A percentile compares a stretch with the other conserved stretches of the same genome.
phyloP scores from a whole-genome alignment of 345 rosid genomes.

The Combretum micranthum region DNA sequence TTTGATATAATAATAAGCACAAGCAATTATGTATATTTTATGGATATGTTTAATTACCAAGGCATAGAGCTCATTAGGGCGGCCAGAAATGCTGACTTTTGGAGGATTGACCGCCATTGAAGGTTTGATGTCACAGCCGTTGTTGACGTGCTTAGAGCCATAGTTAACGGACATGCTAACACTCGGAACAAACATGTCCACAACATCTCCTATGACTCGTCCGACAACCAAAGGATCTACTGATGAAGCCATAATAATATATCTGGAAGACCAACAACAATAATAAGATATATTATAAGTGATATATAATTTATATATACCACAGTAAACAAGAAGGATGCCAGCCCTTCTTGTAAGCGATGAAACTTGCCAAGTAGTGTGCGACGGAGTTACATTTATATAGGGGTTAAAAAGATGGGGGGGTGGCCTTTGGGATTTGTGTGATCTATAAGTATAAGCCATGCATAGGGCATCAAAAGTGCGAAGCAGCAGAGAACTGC shows the following conservation, averaged over 20 bases:
- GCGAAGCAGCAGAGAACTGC: constrained; percentile 24
- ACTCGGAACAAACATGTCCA: constrained; percentile 74
- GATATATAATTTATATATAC: neutral
- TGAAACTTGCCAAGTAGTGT: constrained; percentile 17
- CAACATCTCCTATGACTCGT: constrained; percentile 77
- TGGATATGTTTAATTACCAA: constrained; percentile 34
- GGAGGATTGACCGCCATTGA: constrained; percentile 53
- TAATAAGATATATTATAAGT: neutral
- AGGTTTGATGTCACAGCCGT: constrained; percentile 85
- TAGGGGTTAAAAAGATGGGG: neutral
- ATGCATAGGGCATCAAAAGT: constrained; percentile 61
- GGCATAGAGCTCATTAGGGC: constrained; percentile 52
- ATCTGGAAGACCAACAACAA: neutral
- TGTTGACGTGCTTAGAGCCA: constrained; percentile 66
- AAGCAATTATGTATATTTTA: neutral
- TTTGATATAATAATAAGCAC: neutral
- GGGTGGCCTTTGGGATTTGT: constrained; percentile 22
- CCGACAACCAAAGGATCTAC: constrained; percentile 83
- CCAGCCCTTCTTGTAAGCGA: constrained; percentile 2
- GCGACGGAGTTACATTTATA: neutral
- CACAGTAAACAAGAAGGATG: neutral
- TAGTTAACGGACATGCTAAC: constrained; percentile 55
- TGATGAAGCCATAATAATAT: constrained; percentile 47
- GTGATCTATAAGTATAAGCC: constrained; percentile 34
- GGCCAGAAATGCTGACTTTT: constrained; percentile 56